Evolutionary conservation across 768 basidiomycete species (phyloP).

Genomic region (Mycena venus): DNA sequence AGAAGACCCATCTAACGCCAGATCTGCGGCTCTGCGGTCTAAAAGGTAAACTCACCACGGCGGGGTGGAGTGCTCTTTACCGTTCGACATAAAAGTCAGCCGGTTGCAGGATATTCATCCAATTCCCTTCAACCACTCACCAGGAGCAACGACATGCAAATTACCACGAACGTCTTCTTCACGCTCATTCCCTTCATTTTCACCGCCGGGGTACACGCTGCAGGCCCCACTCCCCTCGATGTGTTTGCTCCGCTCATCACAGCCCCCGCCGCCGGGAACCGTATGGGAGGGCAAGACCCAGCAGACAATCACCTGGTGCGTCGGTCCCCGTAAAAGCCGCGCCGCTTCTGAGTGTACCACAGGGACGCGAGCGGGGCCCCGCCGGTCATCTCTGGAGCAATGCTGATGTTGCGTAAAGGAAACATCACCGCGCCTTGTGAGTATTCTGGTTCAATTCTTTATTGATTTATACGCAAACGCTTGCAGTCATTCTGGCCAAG

Average conservation of each 20-base stretch:
- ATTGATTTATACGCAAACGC: not conserved
- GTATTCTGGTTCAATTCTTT: not conserved
- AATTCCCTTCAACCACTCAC: not conserved
- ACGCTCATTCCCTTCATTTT: conserved; percentile 7
- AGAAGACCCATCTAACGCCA: not conserved
- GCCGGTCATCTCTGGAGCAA: conserved; percentile 31
- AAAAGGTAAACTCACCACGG: not conserved
- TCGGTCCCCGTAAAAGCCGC: not conserved
- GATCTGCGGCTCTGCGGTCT: not conserved
- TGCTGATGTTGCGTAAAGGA: conserved; percentile 27
- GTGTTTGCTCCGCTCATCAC: conserved; percentile 42
- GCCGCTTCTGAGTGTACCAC: not conserved
- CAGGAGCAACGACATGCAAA: conserved; percentile 2
- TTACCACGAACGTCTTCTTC: conserved; percentile 4
- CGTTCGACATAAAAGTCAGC: not conserved
- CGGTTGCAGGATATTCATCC: not conserved
- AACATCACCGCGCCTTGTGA: conserved; percentile 14
- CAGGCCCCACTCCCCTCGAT: conserved; percentile 27
- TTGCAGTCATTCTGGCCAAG: conserved; percentile 39
- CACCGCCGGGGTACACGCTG: not conserved
- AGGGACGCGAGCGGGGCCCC: conserved; percentile 42
- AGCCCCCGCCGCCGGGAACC: conserved; percentile 36
- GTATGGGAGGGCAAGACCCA: conserved; percentile 38
- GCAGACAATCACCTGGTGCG: conserved; percentile 48
- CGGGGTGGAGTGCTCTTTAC: not conserved